Percentiles rank a stretch among this genome's conserved stretches.
Evolutionary conservation across 306 rosid species (phyloP).

Genomic region (Alnus glutinosa): DNA sequence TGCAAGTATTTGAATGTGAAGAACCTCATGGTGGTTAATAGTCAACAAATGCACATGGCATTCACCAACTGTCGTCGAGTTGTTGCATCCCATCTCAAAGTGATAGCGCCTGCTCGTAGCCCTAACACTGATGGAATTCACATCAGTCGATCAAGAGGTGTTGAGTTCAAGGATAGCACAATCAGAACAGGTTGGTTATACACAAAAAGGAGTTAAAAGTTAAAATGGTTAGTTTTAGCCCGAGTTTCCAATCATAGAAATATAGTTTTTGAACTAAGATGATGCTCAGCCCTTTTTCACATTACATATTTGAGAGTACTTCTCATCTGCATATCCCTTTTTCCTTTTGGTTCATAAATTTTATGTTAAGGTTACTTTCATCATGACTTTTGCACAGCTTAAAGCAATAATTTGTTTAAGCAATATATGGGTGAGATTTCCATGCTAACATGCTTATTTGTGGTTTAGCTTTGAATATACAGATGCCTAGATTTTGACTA

Average conservation of each 20-base stretch:
- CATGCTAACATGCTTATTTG: neutral
- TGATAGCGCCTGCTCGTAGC: conserved; percentile 71
- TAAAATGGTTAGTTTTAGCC: neutral
- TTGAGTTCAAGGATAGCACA: conserved; percentile 52
- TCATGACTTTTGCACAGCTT: too few species aligned
- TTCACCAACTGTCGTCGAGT: conserved; percentile 71
- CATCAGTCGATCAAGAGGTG: conserved; percentile 63
- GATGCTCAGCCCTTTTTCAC: neutral
- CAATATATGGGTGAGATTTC: neutral
- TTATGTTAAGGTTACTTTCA: too few species aligned
- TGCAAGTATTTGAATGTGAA: conserved; percentile 68
- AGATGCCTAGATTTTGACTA: neutral
- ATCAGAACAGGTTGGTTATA: conserved; percentile 65
- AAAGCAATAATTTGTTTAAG: neutral
- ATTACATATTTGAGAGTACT: too few species aligned
- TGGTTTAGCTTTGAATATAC: neutral
- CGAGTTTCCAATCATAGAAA: neutral
- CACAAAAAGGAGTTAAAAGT: neutral
- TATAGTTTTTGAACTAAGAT: neutral
- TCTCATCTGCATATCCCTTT: too few species aligned
- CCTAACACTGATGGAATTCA: conserved; percentile 97
- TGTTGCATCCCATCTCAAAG: conserved; percentile 54
- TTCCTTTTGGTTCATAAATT: too few species aligned
- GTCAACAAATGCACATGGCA: conserved; percentile 84
- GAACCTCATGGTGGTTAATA: conserved; percentile 59